These are phyloP conservation scores for Backusella liffmaniae DNA, from an alignment of 192 early-diverging fungal species.

Conservation along the genomic window DNA sequence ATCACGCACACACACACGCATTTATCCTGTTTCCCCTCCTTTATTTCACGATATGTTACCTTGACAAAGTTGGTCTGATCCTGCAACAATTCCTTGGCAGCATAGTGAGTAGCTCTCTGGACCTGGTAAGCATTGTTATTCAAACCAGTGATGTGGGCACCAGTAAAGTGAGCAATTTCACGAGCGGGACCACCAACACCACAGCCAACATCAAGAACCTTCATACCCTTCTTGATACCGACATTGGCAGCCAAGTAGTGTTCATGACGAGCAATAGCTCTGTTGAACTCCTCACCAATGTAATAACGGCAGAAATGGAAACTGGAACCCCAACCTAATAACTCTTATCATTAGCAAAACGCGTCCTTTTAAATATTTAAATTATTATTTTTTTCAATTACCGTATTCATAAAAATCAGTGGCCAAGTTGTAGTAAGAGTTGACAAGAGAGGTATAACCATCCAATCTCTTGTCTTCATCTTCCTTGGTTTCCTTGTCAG, in stretches of 20 bases:
- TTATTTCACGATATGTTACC: constrained; percentile 15
- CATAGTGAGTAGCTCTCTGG: constrained; percentile 71
- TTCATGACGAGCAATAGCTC: constrained; percentile 89
- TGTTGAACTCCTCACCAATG: constrained; percentile 70
- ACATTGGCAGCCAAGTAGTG: constrained; percentile 80
- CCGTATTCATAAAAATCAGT: constrained; percentile 81
- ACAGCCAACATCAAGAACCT: constrained; percentile 91
- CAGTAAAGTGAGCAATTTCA: constrained; percentile 88
- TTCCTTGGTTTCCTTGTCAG: constrained; percentile 48
- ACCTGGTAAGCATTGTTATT: constrained; percentile 98
- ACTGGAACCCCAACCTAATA: constrained; percentile 80
- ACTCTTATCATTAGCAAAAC: not conserved
- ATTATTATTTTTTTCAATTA: constrained; percentile 24
- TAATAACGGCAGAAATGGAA: constrained; percentile 93
- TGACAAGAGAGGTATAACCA: constrained; percentile 69
- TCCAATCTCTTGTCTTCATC: constrained; percentile 59
- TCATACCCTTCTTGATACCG: constrained; percentile 63
- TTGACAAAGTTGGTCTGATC: constrained; percentile 50
- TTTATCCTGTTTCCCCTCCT: not conserved
- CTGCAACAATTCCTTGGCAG: constrained; percentile 64
- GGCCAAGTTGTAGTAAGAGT: constrained; percentile 81
- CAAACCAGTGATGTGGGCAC: constrained; percentile 86
- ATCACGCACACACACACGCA: not conserved
- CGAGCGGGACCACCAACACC: constrained; percentile 96
- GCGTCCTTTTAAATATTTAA: not conserved